Evolutionary conservation across 148 eudicot species (phyloP).

Genomic region (Bassia scoparia): DNA sequence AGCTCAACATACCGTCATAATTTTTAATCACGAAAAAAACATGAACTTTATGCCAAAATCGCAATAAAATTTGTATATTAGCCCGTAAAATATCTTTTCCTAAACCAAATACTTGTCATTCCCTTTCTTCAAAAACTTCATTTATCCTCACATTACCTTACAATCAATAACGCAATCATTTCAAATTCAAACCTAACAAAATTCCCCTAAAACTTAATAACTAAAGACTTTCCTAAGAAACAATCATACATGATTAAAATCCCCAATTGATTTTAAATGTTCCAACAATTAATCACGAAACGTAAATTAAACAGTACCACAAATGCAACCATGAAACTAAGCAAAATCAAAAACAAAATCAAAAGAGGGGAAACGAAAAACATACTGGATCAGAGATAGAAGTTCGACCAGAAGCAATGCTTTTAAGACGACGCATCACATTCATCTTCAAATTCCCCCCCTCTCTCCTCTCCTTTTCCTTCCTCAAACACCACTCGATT

Average conservation of each 20-base stretch:
- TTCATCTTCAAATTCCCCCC: slow-evolving; percentile 40
- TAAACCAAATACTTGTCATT: not conserved
- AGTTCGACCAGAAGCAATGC: slow-evolving; percentile 76
- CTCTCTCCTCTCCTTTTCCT: slow-evolving; percentile 7
- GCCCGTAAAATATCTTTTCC: not conserved
- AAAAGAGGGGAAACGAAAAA: slow-evolving; percentile 1
- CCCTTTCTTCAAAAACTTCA: not conserved
- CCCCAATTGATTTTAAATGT: not conserved
- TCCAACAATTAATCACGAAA: not conserved
- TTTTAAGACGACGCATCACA: slow-evolving; percentile 86
- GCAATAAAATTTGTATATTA: not conserved
- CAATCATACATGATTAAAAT: not conserved
- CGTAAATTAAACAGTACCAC: not conserved
- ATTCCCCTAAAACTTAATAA: too few relatives aligned
- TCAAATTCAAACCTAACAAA: too few relatives aligned
- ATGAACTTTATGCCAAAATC: not conserved
- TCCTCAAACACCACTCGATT: not conserved
- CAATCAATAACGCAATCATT: not conserved
- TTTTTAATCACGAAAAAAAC: not conserved
- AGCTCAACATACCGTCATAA: not conserved
- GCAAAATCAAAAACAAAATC: not conserved
- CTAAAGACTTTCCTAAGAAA: too few relatives aligned
- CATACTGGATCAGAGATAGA: slow-evolving; percentile 82
- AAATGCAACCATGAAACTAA: not conserved
- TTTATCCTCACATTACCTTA: not conserved